Percentiles rank a stretch among this genome's conserved stretches.
phyloP scores from a whole-genome alignment of 306 rosid genomes.

The Betula pendula region DNA sequence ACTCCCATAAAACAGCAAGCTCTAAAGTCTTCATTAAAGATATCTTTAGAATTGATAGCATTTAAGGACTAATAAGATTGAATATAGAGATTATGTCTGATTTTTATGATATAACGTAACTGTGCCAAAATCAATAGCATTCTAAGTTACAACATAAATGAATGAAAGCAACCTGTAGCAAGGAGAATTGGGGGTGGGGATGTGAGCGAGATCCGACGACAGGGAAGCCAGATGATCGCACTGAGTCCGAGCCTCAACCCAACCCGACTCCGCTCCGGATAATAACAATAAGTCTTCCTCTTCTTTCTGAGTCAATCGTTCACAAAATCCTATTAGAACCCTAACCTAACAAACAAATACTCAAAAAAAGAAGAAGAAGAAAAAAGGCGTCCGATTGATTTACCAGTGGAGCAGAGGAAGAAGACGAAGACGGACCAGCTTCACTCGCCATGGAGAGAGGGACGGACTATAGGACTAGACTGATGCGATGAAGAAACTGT shows the following conservation, averaged over 20 bases:
- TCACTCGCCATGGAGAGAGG: slow-evolving; percentile 19
- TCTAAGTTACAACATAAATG: no score
- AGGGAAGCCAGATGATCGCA: slow-evolving; percentile 67
- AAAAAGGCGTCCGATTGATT: neutral
- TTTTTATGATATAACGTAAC: neutral
- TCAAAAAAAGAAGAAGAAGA: neutral
- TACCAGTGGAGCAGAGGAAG: slow-evolving; percentile 35
- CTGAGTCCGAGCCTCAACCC: slow-evolving; percentile 58
- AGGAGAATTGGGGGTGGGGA: slow-evolving; percentile 60
- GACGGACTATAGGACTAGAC: neutral
- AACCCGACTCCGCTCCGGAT: slow-evolving; percentile 7
- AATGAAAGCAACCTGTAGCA: slow-evolving; percentile 59
- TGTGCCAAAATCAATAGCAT: neutral
- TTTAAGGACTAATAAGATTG: no score
- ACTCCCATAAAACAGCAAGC: no score
- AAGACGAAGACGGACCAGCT: slow-evolving; percentile 14
- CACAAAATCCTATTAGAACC: neutral
- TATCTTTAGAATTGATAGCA: no score
- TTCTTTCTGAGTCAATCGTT: no score
- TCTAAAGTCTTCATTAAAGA: no score
- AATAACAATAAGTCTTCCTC: no score
- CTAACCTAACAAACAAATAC: no score
- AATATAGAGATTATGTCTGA: no score
- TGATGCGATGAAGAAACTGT: no score
- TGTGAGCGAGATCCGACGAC: slow-evolving; percentile 58